Conservation (phyloP, 768 basidiomycete species). For the Auriscalpium vulgare region DNA sequence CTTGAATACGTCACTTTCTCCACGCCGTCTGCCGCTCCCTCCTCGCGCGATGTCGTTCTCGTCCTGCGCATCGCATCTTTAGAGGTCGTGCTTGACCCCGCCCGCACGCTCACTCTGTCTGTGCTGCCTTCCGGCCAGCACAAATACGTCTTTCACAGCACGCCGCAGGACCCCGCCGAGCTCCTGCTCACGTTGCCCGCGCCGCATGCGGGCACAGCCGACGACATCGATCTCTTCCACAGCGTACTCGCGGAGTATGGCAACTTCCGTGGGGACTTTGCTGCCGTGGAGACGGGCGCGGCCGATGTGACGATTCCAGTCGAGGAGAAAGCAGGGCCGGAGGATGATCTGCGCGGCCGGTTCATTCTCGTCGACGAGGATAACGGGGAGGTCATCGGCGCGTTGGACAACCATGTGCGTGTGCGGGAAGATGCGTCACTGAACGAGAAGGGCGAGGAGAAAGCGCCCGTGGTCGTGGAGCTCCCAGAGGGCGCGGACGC, state of each 20-base stretch:
- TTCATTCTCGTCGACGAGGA: constrained; percentile 15
- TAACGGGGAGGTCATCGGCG: constrained; percentile 9
- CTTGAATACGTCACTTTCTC: constrained; percentile 12
- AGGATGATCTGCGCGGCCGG: constrained; percentile 12
- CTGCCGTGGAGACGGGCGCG: background rate
- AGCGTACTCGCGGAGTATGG: constrained; percentile 12
- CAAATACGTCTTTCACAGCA: constrained; percentile 12
- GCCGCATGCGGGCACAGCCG: background rate
- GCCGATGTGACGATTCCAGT: background rate
- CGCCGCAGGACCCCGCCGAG: constrained; percentile 7
- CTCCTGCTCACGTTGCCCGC: constrained; percentile 8
- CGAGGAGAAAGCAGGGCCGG: background rate
- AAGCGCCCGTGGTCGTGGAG: constrained; percentile 13
- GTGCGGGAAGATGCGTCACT: constrained; percentile 13
- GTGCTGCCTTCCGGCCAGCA: constrained; percentile 3
- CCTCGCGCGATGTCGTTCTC: constrained; percentile 12
- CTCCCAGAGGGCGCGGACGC: constrained; percentile 8
- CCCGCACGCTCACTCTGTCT: constrained; percentile 5
- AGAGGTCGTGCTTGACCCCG: constrained; percentile 13
- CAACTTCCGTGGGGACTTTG: constrained; percentile 1
- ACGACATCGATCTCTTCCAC: constrained; percentile 13
- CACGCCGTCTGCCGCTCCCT: background rate
- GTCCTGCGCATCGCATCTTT: constrained; percentile 11
- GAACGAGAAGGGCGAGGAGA: constrained; percentile 7
- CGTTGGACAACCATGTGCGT: constrained; percentile 7